Base-by-base conservation (phyloP, 2,329 filamentous ascomycete species). In the Cladophialophora carrionii region DNA sequence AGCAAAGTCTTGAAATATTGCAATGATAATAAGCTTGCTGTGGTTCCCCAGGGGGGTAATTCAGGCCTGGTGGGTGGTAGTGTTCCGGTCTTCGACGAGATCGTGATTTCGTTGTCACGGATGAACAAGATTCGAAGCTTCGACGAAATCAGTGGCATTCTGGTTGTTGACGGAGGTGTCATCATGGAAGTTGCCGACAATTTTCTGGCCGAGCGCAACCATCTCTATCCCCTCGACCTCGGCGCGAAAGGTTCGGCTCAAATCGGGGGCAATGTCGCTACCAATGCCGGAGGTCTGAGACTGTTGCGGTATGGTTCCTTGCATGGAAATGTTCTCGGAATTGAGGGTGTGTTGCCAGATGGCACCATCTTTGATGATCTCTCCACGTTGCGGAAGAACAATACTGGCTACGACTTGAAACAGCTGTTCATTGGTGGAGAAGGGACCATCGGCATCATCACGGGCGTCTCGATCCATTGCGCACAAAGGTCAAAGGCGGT, bases 161-260 rank as follows among this genome's bases (percentile, higher is more conserved):
- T 99, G 32, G 92, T 97, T 53, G 91, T 88, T 4, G 95, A 98
- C 76, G 92, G 92, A 10, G 96, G 95, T 70, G 90, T 91, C 67
- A 92, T 99, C 66, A 85, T 99, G 14, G 95, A 99, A 79, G 85
- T 88, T 3, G 92, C 90, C 4, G 95, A 99, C 78, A 87, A 90
- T 72, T 95, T 89, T 75, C 84, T 99, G 52, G 91, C 90, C 4
- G 87, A 96, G 77, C 88, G 86, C 71, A 88, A 88, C 56, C 89
- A 97, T 79, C 89, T 99, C 73, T 99, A 98, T 81, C 95, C 95
- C 22, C 84, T 99, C 53, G 96, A 99, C 76, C 86, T 99, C n/a
- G 96, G 94, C 61, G 95, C 95, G 14, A 99, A 99, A 81, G 95
- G 95, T 1, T 96, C 92, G 6, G 98, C 95, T 78, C 93, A 98